Conservation (phyloP, 78 protist species). For the Acrasis kona region DNA sequence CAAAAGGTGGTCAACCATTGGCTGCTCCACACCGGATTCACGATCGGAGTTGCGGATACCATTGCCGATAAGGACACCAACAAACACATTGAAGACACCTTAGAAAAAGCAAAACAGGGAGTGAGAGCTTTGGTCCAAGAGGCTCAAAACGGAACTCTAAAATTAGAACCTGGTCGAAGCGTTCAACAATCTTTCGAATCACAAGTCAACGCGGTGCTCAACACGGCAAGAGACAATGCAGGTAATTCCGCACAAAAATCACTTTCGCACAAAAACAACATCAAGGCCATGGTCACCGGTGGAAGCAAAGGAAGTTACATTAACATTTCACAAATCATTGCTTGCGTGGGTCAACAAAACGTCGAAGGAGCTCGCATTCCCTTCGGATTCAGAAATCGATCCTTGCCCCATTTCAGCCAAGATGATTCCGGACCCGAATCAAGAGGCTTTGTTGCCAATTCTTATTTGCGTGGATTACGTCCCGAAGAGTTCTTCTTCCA, state of each 20-base stretch:
- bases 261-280: constrained; percentile 61
- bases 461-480: constrained; percentile 89
- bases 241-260: constrained; percentile 40
- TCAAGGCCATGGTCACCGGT: constrained; percentile 87
- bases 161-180: constrained; percentile 86
- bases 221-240: constrained; percentile 83
- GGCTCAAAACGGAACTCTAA: constrained; percentile 56
- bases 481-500: constrained; percentile 99
- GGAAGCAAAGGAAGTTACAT: constrained; percentile 97
- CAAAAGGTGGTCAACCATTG: constrained; percentile 85
- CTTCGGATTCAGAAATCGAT: constrained; percentile 85
- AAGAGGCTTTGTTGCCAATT: constrained; percentile 95
- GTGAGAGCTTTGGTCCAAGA: constrained; percentile 51
- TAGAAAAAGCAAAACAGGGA: constrained; percentile 23
- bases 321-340: constrained; percentile 97
- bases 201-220: constrained; percentile 81
- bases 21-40: constrained; percentile 80
- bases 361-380: constrained; percentile 99
- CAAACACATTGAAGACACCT: constrained; percentile 34
- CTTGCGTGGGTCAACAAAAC: constrained; percentile 99
- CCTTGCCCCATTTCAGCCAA: constrained; percentile 98
- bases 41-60: constrained; percentile 92
- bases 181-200: constrained; percentile 90
- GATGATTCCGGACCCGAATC: constrained; percentile 87
- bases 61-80: constrained; percentile 83